phyloP scores from a whole-genome alignment of 345 rosid species.

The Euphorbia tirucalli region DNA sequence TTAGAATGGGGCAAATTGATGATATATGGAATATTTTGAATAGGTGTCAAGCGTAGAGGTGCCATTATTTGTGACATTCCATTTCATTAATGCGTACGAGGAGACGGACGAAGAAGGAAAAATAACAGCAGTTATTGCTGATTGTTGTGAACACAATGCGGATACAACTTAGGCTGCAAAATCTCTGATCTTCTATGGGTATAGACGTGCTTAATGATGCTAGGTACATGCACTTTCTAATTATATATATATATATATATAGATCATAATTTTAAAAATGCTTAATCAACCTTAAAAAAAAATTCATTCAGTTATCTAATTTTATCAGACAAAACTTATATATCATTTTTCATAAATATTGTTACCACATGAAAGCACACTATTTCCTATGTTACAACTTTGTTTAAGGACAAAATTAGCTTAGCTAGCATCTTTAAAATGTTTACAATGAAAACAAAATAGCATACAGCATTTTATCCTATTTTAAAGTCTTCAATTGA shows the following conservation, averaged over 20 bases:
- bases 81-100: slow-evolving; percentile 93
- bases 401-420: not conserved
- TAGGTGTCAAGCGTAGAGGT: slow-evolving; percentile 97
- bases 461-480: not conserved
- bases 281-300: no score
- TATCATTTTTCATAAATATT: no score
- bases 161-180: slow-evolving; percentile 75
- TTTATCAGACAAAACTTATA: no score
- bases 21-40: no score
- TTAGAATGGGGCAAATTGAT: no score
- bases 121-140: slow-evolving; percentile 59
- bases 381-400: not conserved
- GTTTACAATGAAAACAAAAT: not conserved
- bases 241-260: no score
- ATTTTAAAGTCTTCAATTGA: not conserved
- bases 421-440: not conserved
- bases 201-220: slow-evolving; percentile 76
- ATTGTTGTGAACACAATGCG: slow-evolving; percentile 89
- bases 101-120: slow-evolving; percentile 79
- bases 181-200: slow-evolving; percentile 61
- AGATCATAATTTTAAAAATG: no score
- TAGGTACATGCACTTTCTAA: no score
- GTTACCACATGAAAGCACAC: no score
- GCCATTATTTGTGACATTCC: slow-evolving; percentile 79
- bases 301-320: no score